A percentile compares a stretch with the other conserved stretches of the same genome.
phyloP scores from a whole-genome alignment of 2,329 filamentous ascomycete genomes.

The Trichoderma simmonsii region DNA sequence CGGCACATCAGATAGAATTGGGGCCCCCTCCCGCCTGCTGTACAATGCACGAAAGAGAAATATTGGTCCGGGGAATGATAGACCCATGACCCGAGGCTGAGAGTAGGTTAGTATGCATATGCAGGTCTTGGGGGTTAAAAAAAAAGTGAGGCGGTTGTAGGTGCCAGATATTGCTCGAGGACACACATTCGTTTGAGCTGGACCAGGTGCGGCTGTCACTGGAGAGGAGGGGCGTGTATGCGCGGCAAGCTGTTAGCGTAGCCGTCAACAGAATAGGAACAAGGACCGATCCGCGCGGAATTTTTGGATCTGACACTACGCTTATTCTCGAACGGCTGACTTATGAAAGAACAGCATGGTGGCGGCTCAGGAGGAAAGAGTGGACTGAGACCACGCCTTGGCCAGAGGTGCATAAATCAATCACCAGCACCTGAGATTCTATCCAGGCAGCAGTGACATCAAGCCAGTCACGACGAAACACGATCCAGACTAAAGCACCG shows the following conservation, averaged over 20 bases:
- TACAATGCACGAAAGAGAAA: not conserved
- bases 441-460: not conserved
- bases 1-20: not conserved
- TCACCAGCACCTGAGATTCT: not conserved
- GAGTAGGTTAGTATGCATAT: not conserved
- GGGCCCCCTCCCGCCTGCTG: not conserved
- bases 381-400: not conserved
- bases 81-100: not conserved
- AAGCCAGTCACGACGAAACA: not conserved
- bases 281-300: not conserved
- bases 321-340: not conserved
- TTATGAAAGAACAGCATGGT: not conserved
- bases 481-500: not conserved
- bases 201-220: not conserved
- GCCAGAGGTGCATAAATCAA: not conserved
- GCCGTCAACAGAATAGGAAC: not conserved
- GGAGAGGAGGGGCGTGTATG: not conserved
- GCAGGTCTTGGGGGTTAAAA: not conserved
- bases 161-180: not conserved
- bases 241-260: not conserved
- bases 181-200: not conserved
- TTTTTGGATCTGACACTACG: slow-evolving; percentile 6
- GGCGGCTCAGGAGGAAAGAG: not conserved
- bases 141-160: not conserved
- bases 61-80: not conserved